Conservation (phyloP, 768 basidiomycete species). For the Phylloporus sp. region DNA sequence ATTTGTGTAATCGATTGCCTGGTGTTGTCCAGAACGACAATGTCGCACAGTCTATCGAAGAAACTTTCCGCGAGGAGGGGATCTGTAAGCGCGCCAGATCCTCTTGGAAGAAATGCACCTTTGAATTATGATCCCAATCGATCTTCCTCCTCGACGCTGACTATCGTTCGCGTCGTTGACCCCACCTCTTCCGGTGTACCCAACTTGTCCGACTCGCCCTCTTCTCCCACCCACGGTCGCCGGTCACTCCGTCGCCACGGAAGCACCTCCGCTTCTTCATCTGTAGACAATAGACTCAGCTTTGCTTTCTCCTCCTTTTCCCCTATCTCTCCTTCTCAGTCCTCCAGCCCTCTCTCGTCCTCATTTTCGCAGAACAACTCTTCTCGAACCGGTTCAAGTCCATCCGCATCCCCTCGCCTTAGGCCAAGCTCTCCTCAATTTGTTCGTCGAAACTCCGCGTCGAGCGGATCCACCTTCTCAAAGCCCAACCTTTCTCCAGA, state of each 20-base stretch:
- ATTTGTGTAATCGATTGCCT: constrained; percentile 1
- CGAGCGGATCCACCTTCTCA: constrained; percentile 32
- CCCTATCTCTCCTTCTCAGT: constrained; percentile 18
- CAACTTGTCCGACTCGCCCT: constrained; percentile 25
- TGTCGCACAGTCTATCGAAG: constrained; percentile 17
- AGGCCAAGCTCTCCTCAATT: constrained; percentile 47
- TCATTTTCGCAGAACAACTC: constrained; percentile 30
- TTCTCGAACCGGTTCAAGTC: constrained; percentile 30
- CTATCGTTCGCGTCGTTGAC: constrained; percentile 66
- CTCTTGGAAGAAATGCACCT: constrained; percentile 53
- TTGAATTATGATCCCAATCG: constrained; percentile 52
- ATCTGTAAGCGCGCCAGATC: constrained; percentile 66
- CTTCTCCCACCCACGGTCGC: constrained; percentile 26
- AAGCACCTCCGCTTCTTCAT: constrained; percentile 25
- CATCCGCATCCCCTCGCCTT: constrained; percentile 41
- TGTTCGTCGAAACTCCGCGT: constrained; percentile 27
- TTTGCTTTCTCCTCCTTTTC: constrained; percentile 70
- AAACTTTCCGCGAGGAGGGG: constrained; percentile 59
- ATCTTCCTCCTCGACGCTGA: constrained; percentile 59
- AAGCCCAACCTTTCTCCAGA: constrained; percentile 64
- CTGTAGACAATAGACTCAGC: constrained; percentile 41
- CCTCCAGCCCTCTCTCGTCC: constrained; percentile 17
- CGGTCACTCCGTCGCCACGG: constrained; percentile 32
- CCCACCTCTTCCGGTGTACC: constrained; percentile 22
- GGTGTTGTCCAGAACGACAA: background rate